These are phyloP conservation scores for Mycena vitilis DNA, from an alignment of 768 basidiomycete genomes.

Conservation along the genomic window DNA sequence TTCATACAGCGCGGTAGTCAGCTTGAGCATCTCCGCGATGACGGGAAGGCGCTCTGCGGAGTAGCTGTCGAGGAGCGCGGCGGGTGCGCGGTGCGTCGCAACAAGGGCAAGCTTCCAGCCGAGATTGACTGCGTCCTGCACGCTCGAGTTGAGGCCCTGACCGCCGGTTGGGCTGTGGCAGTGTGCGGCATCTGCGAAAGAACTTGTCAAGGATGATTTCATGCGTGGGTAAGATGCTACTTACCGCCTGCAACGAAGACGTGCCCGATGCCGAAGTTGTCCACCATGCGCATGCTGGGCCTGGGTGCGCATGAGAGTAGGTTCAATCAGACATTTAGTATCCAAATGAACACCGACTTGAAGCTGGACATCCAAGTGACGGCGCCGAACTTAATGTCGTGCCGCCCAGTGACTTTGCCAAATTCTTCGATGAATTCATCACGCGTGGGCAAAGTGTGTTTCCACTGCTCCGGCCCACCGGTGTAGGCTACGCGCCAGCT, in stretches of 20 bases:
- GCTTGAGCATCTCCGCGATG: constrained; percentile 57
- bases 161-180: constrained; percentile 57
- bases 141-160: constrained; percentile 51
- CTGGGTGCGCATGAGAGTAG: constrained; percentile 38
- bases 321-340: not conserved
- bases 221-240: not conserved
- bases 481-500: constrained; percentile 6
- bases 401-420: constrained; percentile 40
- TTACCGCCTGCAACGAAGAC: constrained; percentile 62
- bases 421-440: constrained; percentile 45
- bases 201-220: not conserved
- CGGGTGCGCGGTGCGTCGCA: constrained; percentile 46
- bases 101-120: constrained; percentile 60
- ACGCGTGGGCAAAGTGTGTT: constrained; percentile 27
- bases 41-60: constrained; percentile 56
- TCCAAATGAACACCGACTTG: constrained; percentile 34
- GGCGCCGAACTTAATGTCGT: constrained; percentile 46
- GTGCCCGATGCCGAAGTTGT: constrained; percentile 53
- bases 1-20: constrained; percentile 25
- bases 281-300: constrained; percentile 61
- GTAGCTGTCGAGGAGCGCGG: constrained; percentile 53
- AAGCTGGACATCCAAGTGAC: constrained; percentile 41
- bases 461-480: constrained; percentile 20
- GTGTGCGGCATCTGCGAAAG: constrained; percentile 58
- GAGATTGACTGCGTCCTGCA: constrained; percentile 56